Conservation (phyloP, 2,329 filamentous ascomycete species). For the Fusarium circinatum region DNA sequence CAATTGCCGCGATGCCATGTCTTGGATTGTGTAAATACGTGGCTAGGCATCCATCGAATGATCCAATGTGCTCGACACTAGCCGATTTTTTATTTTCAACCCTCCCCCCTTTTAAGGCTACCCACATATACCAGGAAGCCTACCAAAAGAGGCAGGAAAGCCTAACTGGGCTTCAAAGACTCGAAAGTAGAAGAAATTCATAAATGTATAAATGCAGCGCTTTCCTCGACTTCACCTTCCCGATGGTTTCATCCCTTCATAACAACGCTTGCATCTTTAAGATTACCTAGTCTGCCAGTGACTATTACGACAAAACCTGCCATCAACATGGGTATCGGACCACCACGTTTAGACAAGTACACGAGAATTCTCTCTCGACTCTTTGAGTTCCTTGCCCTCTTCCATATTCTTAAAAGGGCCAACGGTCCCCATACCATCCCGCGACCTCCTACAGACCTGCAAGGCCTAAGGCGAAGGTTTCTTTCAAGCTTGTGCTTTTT, state of each 20-base stretch:
- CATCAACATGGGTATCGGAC: conserved; percentile 17
- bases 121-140: neutral
- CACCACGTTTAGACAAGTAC: conserved; percentile 24
- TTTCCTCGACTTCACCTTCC: neutral
- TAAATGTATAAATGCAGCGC: neutral
- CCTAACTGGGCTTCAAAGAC: neutral
- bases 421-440: conserved; percentile 18
- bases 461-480: conserved; percentile 43
- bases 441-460: neutral
- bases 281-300: neutral
- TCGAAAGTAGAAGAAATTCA: neutral
- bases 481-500: conserved; percentile 55
- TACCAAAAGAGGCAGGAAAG: neutral
- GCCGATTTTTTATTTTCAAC: neutral
- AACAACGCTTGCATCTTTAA: neutral
- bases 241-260: neutral
- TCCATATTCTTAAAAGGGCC: conserved; percentile 18
- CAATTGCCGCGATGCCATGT: neutral
- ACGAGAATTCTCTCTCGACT: conserved; percentile 24
- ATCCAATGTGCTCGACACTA: neutral
- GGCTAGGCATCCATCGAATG: neutral
- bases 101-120: neutral
- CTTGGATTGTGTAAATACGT: neutral
- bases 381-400: conserved; percentile 36
- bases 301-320: neutral